A percentile compares a stretch with the other conserved stretches of the same genome.
Evolutionary conservation across 2,329 filamentous ascomycete species (phyloP).

Genomic region (Ophiostoma triangulosporum): DNA sequence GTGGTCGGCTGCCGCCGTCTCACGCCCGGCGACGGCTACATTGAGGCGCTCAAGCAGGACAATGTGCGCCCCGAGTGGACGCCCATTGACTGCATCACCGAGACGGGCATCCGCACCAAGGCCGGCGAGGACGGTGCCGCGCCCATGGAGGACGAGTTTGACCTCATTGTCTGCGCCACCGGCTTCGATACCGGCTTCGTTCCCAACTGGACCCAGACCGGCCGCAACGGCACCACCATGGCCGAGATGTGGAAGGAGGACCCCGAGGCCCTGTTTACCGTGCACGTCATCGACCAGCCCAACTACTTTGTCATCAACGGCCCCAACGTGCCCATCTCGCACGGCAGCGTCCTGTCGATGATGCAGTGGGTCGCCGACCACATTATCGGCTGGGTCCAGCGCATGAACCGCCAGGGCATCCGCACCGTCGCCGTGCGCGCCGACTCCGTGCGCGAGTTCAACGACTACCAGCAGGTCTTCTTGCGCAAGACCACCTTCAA

Average conservation of each 20-base stretch:
- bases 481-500: slow-evolving; percentile 20
- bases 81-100: slow-evolving; percentile 23
- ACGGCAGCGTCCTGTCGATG: slow-evolving; percentile 4
- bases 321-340: slow-evolving; percentile 5
- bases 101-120: slow-evolving; percentile 18
- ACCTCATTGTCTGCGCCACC: slow-evolving; percentile 23
- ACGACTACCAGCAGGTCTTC: slow-evolving; percentile 18
- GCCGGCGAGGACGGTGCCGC: slow-evolving; percentile 13
- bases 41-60: slow-evolving; percentile 26
- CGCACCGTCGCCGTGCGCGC: slow-evolving; percentile 6
- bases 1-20: slow-evolving; percentile 29
- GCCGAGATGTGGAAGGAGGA: slow-evolving; percentile 10
- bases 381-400: slow-evolving; percentile 9
- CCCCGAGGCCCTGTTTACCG: neutral
- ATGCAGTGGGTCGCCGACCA: slow-evolving; percentile 6
- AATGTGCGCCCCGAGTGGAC: slow-evolving; percentile 30
- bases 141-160: slow-evolving; percentile 15
- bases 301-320: slow-evolving; percentile 10
- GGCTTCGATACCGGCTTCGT: slow-evolving; percentile 22
- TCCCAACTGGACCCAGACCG: slow-evolving; percentile 18
- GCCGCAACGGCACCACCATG: slow-evolving; percentile 2
- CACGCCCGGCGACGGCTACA: slow-evolving; percentile 28
- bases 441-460: neutral
- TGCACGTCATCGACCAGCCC: slow-evolving; percentile 2
- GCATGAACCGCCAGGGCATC: slow-evolving; percentile 19